Conservation (phyloP, 228 moss, liverwort and hornwort species). For the Sphagnum magellanicum region DNA sequence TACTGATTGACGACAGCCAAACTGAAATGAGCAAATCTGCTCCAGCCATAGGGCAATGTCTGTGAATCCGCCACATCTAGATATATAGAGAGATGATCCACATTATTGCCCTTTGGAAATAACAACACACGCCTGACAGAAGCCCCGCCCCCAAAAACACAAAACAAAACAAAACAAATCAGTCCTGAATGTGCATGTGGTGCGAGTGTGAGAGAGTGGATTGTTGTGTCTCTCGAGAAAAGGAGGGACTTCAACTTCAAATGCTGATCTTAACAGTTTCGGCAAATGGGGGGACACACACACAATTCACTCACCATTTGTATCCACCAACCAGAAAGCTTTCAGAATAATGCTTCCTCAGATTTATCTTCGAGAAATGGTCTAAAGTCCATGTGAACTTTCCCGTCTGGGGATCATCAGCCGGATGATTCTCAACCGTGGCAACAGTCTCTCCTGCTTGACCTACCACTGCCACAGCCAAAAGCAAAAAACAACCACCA, state of each 20-base stretch:
- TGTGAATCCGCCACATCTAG: slow-evolving; percentile 63
- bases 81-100: slow-evolving; percentile 63
- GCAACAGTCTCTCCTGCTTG: slow-evolving; percentile 47
- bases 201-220: no score
- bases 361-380: slow-evolving; percentile 58
- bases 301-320: slow-evolving; percentile 36
- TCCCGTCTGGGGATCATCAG: slow-evolving; percentile 65
- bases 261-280: no score
- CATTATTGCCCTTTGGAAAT: slow-evolving; percentile 69
- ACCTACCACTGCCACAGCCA: slow-evolving; percentile 33
- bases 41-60: slow-evolving; percentile 60
- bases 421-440: slow-evolving; percentile 61
- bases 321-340: slow-evolving; percentile 61
- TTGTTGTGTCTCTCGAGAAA: no score
- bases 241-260: no score
- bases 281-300: no score
- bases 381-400: slow-evolving; percentile 68
- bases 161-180: not conserved
- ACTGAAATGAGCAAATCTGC: slow-evolving; percentile 65
- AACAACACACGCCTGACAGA: slow-evolving; percentile 58
- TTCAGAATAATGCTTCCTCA: slow-evolving; percentile 60
- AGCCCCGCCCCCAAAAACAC: not conserved
- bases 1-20: slow-evolving; percentile 61
- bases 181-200: no score
- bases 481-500: no score